Conservation (phyloP, 2,329 filamentous ascomycete species). For the Sphaerostilbella broomeana region DNA sequence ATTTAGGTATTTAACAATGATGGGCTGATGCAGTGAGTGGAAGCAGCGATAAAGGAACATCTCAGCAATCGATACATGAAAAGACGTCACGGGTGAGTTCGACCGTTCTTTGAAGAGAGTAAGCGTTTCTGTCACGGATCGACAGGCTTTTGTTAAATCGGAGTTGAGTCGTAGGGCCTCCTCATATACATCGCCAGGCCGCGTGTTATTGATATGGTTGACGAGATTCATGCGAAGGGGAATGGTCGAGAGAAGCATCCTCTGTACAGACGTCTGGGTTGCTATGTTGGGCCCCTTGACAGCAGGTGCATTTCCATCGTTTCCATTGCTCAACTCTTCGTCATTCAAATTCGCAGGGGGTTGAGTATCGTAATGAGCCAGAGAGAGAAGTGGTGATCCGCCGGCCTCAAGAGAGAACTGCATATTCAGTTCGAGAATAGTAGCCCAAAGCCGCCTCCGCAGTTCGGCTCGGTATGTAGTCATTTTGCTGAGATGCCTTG, state of each 20-base stretch:
- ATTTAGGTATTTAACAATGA: conserved; percentile 36
- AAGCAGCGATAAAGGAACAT: conserved; percentile 41
- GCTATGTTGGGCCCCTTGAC: conserved; percentile 15
- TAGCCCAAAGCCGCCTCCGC: conserved; percentile 50
- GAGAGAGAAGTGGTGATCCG: conserved; percentile 40
- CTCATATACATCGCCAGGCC: conserved; percentile 37
- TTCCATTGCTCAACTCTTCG: conserved; percentile 38
- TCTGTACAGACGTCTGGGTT: conserved; percentile 44
- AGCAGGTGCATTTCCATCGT: conserved; percentile 18
- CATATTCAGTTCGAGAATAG: conserved; percentile 48
- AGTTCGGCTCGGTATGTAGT: conserved; percentile 45
- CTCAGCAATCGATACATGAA: conserved; percentile 38
- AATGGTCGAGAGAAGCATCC: conserved; percentile 39
- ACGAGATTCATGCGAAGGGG: conserved; percentile 38
- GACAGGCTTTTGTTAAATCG: conserved; percentile 36
- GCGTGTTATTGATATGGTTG: conserved; percentile 41
- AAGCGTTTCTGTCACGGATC: conserved; percentile 27
- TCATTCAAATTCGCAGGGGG: conserved; percentile 48
- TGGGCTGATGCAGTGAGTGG: conserved; percentile 48
- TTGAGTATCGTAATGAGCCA: conserved; percentile 43
- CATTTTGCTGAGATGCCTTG: conserved; percentile 42
- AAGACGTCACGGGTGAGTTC: conserved; percentile 24
- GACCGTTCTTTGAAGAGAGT: conserved; percentile 28
- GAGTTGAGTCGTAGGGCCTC: conserved; percentile 41
- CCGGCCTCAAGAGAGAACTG: conserved; percentile 46